A percentile compares a stretch with the other conserved stretches of the same genome.
Conservation (phyloP, 768 basidiomycete genomes). For the Hydnomerulius pinastri region DNA sequence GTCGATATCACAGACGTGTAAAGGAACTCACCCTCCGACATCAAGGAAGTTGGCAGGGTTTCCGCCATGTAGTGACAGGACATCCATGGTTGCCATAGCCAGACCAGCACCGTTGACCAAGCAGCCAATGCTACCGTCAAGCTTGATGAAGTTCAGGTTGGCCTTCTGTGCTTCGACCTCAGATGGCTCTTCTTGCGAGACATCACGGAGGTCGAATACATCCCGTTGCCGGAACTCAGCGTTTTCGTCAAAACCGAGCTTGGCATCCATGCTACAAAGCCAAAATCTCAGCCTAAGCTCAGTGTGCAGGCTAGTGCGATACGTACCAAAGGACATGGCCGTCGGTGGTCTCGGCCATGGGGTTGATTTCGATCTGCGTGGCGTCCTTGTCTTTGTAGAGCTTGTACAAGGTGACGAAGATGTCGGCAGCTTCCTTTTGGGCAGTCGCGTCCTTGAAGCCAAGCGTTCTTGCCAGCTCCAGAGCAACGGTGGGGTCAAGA, state of each 20-base stretch:
- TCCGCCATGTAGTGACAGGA: conserved; percentile 93
- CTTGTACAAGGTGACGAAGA: conserved; percentile 91
- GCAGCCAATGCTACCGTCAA: conserved; percentile 96
- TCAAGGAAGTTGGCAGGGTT: conserved; percentile 99
- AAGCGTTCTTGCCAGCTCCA: conserved; percentile 82
- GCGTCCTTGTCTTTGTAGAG: conserved; percentile 99
- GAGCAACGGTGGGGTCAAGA: conserved; percentile 68
- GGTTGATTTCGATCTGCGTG: conserved; percentile 99
- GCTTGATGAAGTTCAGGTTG: conserved; percentile 97
- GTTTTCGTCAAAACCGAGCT: conserved; percentile 99
- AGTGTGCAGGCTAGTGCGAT: neutral
- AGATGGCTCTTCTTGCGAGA: conserved; percentile 93
- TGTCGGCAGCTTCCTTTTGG: conserved; percentile 85
- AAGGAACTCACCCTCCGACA: conserved; percentile 77
- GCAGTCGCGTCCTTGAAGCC: conserved; percentile 78
- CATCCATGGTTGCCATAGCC: conserved; percentile 99
- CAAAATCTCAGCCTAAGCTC: neutral
- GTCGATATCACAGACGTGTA: neutral
- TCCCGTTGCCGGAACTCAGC: conserved; percentile 97
- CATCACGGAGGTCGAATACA: conserved; percentile 85
- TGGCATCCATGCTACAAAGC: conserved; percentile 91
- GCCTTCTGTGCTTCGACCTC: conserved; percentile 98
- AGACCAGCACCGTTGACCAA: conserved; percentile 98
- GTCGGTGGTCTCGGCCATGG: conserved; percentile 88
- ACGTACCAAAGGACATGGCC: conserved; percentile 90